Conservation (phyloP, 106 monocot species). For the Ottelia alismoides region DNA sequence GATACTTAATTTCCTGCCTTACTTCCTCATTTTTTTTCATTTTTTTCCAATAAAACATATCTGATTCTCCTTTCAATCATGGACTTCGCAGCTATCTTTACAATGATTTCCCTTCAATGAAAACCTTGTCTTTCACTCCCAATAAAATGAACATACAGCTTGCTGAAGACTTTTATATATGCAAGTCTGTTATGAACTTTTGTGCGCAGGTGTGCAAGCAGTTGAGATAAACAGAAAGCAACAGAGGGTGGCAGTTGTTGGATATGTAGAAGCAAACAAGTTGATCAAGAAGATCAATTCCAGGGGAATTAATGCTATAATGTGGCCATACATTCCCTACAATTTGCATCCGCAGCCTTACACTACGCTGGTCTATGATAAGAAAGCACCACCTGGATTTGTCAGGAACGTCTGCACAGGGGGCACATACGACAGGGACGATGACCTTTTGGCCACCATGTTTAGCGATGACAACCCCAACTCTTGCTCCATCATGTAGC, state of each 20-base stretch:
- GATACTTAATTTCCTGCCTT: too few species aligned
- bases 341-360: conserved; percentile 4
- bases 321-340: conserved; percentile 16
- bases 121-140: too few species aligned
- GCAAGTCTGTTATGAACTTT: too few species aligned
- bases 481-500: conserved; percentile 11
- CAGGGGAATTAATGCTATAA: conserved; percentile 8
- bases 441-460: not conserved
- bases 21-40: too few species aligned
- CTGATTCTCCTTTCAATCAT: too few species aligned
- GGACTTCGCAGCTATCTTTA: too few species aligned
- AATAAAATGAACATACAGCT: too few species aligned
- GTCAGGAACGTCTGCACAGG: conserved; percentile 11
- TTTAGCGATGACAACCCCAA: conserved; percentile 12
- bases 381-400: conserved; percentile 10
- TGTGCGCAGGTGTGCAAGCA: conserved; percentile 13
- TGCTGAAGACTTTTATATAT: too few species aligned
- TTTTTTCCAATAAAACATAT: too few species aligned
- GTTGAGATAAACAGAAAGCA: conserved; percentile 13
- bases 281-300: conserved; percentile 7
- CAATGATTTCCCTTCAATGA: too few species aligned
- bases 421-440: not conserved
- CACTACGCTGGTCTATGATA: conserved; percentile 9
- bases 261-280: conserved; percentile 14
- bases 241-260: conserved; percentile 13